Evolutionary conservation across 371 early-diverging fungal genomes (phyloP), one percentile per base, ranked within the genome.

Genomic region (Cokeromyces recurvatus): DNA sequence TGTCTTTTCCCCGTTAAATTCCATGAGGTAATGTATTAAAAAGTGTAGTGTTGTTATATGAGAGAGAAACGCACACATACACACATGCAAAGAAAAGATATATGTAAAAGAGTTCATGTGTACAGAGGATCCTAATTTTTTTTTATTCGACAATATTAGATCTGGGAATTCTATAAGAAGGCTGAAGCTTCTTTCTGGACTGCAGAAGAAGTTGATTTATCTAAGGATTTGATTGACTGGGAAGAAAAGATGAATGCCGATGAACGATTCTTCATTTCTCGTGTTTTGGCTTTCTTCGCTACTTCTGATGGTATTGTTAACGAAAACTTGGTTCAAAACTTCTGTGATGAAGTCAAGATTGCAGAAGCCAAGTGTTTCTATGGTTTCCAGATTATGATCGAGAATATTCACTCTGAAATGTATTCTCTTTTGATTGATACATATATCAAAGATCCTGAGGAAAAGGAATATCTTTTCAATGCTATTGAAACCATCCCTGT

Each of bases 311-410:
- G 99, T 48, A 99, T 99, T 59, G 98, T 99, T 54, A 98, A 98
- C 68, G 99, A 99, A 70, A 99, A 99, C 69, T 71, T 99, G 32
- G 88, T 97, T 23, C 89, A 90, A 66, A 86, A 97, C 42, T 99
- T 99, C 71, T 86, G 91, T 49, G 84, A 84, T 37, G 99, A 99
- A 62, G 97, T 99, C 15, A 96, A 96, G 71, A 87, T 98, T 48
- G 86, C 95, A 35, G 99, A 99, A 71, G 99, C 99, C 11, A 79
- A 95, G 47, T 94, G 91, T 70, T 99, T 99, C 70, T 99, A 99
- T 65, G 98, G 97, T 15, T 99, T 99, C 82, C 99, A 99, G 72
- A 96, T 99, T 64, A 98, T 97, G 94, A 99, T 99, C 55, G 99
- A 99, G 71, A 99, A 98, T 77, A 93, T 99, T 53, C 99, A 99